These are phyloP conservation scores for Tricholoma flavovirens DNA, from an alignment of 768 basidiomycete genomes.

Conservation along the genomic window DNA sequence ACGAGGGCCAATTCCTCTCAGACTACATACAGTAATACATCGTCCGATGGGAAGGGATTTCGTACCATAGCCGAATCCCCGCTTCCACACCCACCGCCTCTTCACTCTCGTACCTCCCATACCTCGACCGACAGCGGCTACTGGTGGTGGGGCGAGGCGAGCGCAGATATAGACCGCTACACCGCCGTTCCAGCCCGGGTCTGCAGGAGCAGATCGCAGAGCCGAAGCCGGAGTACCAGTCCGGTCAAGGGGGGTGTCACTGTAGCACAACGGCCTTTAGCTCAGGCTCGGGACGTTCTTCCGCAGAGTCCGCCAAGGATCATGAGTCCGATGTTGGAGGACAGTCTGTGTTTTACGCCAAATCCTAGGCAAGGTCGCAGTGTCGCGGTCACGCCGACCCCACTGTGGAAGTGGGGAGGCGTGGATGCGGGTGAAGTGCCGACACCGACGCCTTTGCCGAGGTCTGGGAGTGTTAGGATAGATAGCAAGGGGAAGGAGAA, in stretches of 20 bases:
- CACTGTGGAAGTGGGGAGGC: not conserved
- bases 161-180: conserved; percentile 29
- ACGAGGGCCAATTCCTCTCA: conserved; percentile 16
- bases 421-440: not conserved
- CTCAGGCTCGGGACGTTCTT: conserved; percentile 23
- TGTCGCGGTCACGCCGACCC: not conserved
- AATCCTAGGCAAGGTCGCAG: conserved; percentile 9
- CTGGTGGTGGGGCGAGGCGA: conserved; percentile 12
- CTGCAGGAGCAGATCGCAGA: conserved; percentile 14
- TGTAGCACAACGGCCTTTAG: not conserved
- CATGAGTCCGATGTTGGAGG: conserved; percentile 52
- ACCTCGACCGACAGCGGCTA: not conserved
- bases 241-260: conserved; percentile 12
- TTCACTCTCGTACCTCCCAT: conserved; percentile 4
- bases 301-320: conserved; percentile 54
- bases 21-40: not conserved
- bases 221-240: conserved; percentile 23
- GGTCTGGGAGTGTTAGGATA: not conserved
- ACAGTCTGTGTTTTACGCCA: conserved; percentile 49
- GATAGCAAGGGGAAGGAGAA: not conserved
- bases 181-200: conserved; percentile 32
- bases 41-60: conserved; percentile 26
- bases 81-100: not conserved
- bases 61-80: conserved; percentile 36
- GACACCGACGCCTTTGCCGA: not conserved